Conservation (phyloP, 2,329 filamentous ascomycete genomes). For the Lasiodiplodia hormozganensis region DNA sequence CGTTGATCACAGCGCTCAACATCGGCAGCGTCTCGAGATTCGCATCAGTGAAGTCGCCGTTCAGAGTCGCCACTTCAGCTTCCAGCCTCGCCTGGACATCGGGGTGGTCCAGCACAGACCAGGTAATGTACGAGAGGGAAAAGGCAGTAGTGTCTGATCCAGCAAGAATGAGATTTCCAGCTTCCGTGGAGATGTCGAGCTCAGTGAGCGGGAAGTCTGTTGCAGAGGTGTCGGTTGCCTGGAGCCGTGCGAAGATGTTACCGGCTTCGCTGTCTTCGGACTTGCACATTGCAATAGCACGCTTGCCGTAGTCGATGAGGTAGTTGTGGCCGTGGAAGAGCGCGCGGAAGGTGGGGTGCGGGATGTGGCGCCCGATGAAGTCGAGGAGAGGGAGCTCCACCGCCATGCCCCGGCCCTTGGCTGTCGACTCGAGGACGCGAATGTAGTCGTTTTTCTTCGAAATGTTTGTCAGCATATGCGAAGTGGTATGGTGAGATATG, state of each 20-base stretch:
- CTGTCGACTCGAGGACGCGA: slow-evolving; percentile 45
- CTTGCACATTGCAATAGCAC: slow-evolving; percentile 35
- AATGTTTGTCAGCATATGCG: not conserved
- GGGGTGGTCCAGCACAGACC: slow-evolving; percentile 39
- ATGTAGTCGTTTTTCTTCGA: slow-evolving; percentile 41
- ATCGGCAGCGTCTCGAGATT: slow-evolving; percentile 42
- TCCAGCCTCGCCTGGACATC: slow-evolving; percentile 35
- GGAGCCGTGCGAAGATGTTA: slow-evolving; percentile 24
- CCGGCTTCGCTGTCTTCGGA: slow-evolving; percentile 39
- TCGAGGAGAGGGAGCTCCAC: slow-evolving; percentile 36
- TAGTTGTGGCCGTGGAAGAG: slow-evolving; percentile 31
- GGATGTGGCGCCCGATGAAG: slow-evolving; percentile 32
- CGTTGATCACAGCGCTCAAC: slow-evolving; percentile 47
- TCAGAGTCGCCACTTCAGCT: slow-evolving; percentile 35
- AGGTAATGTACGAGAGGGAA: slow-evolving; percentile 44
- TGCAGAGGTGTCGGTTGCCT: slow-evolving; percentile 33
- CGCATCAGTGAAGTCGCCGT: slow-evolving; percentile 33
- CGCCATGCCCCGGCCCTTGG: slow-evolving; percentile 45
- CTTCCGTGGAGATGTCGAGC: slow-evolving; percentile 43
- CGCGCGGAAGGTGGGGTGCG: slow-evolving; percentile 30
- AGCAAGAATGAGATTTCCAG: slow-evolving; percentile 43
- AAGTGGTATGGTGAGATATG: not conserved
- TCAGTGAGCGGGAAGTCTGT: slow-evolving; percentile 41
- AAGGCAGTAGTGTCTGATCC: slow-evolving; percentile 45
- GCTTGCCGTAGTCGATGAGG: slow-evolving; percentile 35